Evolutionary conservation across 139 green algal genomes (phyloP).

Genomic region (Chloropicon primus): DNA sequence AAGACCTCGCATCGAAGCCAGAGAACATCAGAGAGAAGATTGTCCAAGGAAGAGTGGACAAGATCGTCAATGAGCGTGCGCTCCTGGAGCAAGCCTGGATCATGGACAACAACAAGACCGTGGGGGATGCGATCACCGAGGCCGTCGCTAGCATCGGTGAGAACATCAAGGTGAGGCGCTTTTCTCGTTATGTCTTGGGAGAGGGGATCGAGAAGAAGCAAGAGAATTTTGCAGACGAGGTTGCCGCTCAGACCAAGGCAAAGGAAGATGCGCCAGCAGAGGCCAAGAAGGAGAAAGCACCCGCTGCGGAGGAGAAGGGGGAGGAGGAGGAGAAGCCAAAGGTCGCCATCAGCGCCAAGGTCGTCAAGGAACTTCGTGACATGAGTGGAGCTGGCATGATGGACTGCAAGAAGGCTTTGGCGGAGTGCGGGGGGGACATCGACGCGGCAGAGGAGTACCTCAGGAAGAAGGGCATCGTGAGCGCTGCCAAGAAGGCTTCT

Average conservation of each 20-base stretch:
- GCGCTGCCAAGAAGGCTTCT: conserved; percentile 90
- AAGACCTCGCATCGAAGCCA: conserved; percentile 88
- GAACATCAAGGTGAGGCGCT: background rate
- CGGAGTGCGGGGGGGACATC: conserved; percentile 60
- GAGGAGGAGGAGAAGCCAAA: conserved; percentile 15
- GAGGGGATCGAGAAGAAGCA: conserved; percentile 17
- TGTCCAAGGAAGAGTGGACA: conserved; percentile 81
- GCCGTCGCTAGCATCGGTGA: background rate
- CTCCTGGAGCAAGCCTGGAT: conserved; percentile 86
- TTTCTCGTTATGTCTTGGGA: background rate
- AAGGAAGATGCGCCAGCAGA: conserved; percentile 22
- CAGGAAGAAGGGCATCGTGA: conserved; percentile 86
- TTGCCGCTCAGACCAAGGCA: background rate
- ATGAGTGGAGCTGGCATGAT: conserved; percentile 93
- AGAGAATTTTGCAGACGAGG: background rate
- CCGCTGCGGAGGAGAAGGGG: conserved; percentile 17
- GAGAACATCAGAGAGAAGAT: conserved; percentile 93
- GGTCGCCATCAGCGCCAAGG: conserved; percentile 46
- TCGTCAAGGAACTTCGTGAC: conserved; percentile 77
- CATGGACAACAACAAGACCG: conserved; percentile 59
- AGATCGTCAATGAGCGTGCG: conserved; percentile 69
- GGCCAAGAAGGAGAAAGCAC: conserved; percentile 29
- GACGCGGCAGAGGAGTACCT: conserved; percentile 70
- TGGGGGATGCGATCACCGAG: background rate
- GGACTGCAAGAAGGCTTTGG: conserved; percentile 98